Conservation (phyloP, 345 rosid species). For the Bruguiera sexangula region DNA sequence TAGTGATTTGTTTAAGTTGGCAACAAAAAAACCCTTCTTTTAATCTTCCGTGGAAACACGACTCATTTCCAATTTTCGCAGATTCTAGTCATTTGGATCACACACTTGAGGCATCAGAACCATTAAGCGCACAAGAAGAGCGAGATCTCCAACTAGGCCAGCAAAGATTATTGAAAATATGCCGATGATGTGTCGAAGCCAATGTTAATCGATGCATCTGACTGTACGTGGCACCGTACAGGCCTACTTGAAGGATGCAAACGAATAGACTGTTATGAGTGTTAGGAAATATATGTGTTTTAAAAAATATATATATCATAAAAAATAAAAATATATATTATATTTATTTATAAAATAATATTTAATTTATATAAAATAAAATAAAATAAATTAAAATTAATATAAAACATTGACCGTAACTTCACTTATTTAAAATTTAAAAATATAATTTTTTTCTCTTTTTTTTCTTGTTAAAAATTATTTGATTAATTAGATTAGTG, state of each 20-base stretch:
- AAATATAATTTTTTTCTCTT: too few species aligned
- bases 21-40: conserved; percentile 53
- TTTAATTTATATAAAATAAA: too few species aligned
- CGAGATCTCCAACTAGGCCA: conserved; percentile 48
- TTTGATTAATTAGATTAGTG: too few species aligned
- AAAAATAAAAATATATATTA: too few species aligned
- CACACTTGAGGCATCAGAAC: conserved; percentile 67
- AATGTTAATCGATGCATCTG: conserved; percentile 57
- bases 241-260: conserved; percentile 75
- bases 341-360: too few species aligned
- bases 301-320: too few species aligned
- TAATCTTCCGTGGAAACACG: conserved; percentile 69
- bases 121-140: conserved; percentile 57
- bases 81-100: conserved; percentile 68
- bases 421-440: too few species aligned
- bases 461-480: too few species aligned
- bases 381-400: too few species aligned
- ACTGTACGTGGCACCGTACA: conserved; percentile 74
- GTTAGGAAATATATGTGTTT: too few species aligned
- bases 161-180: conserved; percentile 46
- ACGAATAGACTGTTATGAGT: conserved; percentile 54
- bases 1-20: conserved; percentile 82
- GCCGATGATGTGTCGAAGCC: conserved; percentile 50
- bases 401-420: too few species aligned
- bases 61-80: conserved; percentile 61